Evolutionary conservation across 2,329 filamentous ascomycete genomes (phyloP), one percentile per base, ranked within the genome.

Genomic region (Paraconiothyrium brasiliense): DNA sequence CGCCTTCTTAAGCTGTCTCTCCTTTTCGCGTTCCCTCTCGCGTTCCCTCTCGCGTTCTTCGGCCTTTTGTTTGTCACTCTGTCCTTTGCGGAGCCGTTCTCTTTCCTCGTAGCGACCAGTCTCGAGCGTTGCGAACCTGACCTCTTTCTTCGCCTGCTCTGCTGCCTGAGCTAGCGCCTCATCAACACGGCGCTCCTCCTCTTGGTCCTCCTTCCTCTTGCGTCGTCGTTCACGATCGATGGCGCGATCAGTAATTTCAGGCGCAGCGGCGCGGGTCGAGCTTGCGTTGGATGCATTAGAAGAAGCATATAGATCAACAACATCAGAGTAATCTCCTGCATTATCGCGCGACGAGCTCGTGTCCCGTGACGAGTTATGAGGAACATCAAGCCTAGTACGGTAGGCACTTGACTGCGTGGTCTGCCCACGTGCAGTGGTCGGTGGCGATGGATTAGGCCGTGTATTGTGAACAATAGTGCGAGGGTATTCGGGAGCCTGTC

Each of bases 381-480:
- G 73, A 9, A 56, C 57, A 5, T 69, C 60, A 16, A 70, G 62
- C 2, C 65, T 63, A 13, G 65, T 71, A 22, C 63, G 70, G 50
- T 75, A 75, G 9, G 60, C 46, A 11, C 59, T 65, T 30, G 71
- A 60, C 22, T 69, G 60, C 14, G 55, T 48, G 11, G 54, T 27
- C 9, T 63, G 62, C 9, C 58, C 64, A 54, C 67, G 65, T 49
- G 70, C 63, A 16, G 49, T 39, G 13, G 54, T 61, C 14, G 70
- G 67, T 6, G 70, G 71, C 7, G 70, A 54, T 10, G 67, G 67
- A 24, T 58, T 52, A 39, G 67, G 50, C 16, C 62, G 59, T 5
- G 71, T 60, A 48, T 77, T 69, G 60, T 78, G 76, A 5, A 78
- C 67, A 20, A 75, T 63, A 1, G 73, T 68, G 0, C 68, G 66